phyloP scores from a whole-genome alignment of 805 yeast genomes.

The Candida krabiensis region DNA sequence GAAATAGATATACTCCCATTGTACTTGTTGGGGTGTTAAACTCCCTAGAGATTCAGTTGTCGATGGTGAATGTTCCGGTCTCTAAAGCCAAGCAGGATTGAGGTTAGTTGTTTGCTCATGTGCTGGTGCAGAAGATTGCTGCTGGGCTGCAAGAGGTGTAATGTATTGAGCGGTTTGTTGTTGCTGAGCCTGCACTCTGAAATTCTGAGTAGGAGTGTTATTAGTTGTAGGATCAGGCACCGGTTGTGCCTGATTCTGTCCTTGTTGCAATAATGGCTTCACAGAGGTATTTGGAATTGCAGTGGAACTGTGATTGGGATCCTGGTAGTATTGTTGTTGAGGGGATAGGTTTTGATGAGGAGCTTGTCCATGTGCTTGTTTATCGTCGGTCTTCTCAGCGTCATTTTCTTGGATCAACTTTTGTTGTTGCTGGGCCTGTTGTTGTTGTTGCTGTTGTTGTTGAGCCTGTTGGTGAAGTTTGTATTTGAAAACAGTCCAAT shows the following conservation, averaged over 20 bases:
- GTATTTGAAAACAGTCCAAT: slow-evolving; percentile 90
- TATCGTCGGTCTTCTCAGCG: slow-evolving; percentile 19
- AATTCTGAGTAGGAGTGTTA: slow-evolving; percentile 9
- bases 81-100: slow-evolving; percentile 32
- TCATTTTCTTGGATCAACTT: slow-evolving; percentile 19
- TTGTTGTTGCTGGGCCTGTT: slow-evolving; percentile 26
- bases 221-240: slow-evolving; percentile 31
- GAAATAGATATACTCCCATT: no score
- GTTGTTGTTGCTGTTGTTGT: slow-evolving; percentile 33
- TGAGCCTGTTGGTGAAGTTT: slow-evolving; percentile 56
- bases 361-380: slow-evolving; percentile 11
- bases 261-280: slow-evolving; percentile 32
- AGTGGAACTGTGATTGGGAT: slow-evolving; percentile 11
- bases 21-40: no score
- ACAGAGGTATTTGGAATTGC: slow-evolving; percentile 11
- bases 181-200: slow-evolving; percentile 33
- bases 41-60: no score
- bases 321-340: slow-evolving; percentile 21
- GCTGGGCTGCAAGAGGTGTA: slow-evolving; percentile 11
- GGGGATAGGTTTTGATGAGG: slow-evolving; percentile 14
- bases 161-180: slow-evolving; percentile 17
- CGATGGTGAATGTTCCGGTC: no score
- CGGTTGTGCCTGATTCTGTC: slow-evolving; percentile 30
- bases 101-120: slow-evolving; percentile 20
- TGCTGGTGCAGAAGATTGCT: slow-evolving; percentile 15